Base-by-base conservation (phyloP, 768 basidiomycete species). In the Clitopilus hobsonii region DNA sequence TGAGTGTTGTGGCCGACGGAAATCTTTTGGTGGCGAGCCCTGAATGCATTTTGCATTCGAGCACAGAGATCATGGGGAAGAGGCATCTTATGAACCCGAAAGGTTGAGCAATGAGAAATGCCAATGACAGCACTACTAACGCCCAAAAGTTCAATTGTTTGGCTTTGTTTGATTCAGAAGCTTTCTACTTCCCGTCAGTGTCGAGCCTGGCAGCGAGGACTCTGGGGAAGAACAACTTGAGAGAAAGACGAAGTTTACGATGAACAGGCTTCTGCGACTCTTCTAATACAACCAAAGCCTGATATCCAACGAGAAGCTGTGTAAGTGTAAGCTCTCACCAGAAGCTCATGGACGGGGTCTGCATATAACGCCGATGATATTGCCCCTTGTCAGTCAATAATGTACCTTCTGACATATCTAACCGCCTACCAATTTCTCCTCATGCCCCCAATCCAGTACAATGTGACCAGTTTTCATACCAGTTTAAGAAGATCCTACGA, bases 21-120 rank as follows among this genome's bases (percentile, higher is more conserved):
- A 55, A 98, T 77, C 58, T 76, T 78, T 32, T 81, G 79, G 72
- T 94, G 90, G 16, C 94, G 85, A 0, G 92, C 90, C 18, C 90
- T 86, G 65, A 94, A 94, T 13, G 94, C 92, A 64, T 97, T 97
- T 74, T 94, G 89, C 30, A 97, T 65, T 64, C 87, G 87, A n/a
- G 94, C 81, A 65, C 92, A 94, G 61, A 98, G 86, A 70, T 92
- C 84, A 70, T 89, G 83, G 0, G 95, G 89, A 41, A 89, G 82
- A 25, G 82, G 78, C 73, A 74, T 73, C 5, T 16, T 32, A 28
- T 27, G 48, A 23, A n/a, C n/a, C n/a, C n/a, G n/a, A n/a, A n/a
- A n/a, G n/a, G 47, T 48, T 48, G 47, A 26, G 25, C 2, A 14
- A 11, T 13, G 47, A 14, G 26, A 11, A 10, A 16, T 32, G n/a